phyloP scores from a whole-genome alignment of 2,329 filamentous ascomycete species.

The Xylaria multiplex region DNA sequence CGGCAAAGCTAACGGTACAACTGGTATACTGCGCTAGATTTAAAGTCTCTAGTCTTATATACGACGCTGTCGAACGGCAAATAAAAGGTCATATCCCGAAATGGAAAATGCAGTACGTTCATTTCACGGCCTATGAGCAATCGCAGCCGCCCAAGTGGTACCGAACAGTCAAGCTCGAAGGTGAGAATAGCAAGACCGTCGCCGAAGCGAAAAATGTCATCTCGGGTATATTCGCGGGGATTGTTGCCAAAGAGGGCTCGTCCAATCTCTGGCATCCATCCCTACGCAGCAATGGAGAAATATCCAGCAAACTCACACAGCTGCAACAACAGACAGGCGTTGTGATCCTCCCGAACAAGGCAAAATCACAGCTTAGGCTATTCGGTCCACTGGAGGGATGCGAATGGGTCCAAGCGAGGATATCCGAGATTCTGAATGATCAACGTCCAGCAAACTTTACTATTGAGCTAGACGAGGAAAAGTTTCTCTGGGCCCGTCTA shows the following conservation, averaged over 20 bases:
- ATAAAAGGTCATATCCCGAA: constrained; percentile 43
- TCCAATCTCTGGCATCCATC: constrained; percentile 49
- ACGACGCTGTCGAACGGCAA: constrained; percentile 45
- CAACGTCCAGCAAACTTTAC: constrained; percentile 19
- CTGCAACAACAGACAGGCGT: constrained; percentile 42
- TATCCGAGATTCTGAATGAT: constrained; percentile 34
- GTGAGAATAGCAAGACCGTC: constrained; percentile 47
- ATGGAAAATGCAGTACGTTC: constrained; percentile 49
- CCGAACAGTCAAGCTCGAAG: constrained; percentile 53
- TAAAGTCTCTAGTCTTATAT: constrained; percentile 51
- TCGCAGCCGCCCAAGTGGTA: constrained; percentile 41
- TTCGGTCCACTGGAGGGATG: constrained; percentile 43
- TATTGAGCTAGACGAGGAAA: constrained; percentile 45
- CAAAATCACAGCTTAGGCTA: constrained; percentile 46
- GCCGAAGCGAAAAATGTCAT: constrained; percentile 48
- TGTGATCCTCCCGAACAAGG: constrained; percentile 46
- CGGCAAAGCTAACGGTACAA: constrained; percentile 51
- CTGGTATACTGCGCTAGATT: constrained; percentile 52
- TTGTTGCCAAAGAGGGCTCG: constrained; percentile 42
- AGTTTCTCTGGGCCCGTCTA: constrained; percentile 47
- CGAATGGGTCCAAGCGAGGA: constrained; percentile 29
- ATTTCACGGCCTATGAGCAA: constrained; percentile 45
- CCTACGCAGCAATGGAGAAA: constrained; percentile 40
- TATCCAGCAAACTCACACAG: constrained; percentile 37
- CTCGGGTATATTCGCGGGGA: constrained; percentile 50